phyloP scores from a whole-genome alignment of 2,329 filamentous ascomycete genomes.

The Chaetomium sp. region DNA sequence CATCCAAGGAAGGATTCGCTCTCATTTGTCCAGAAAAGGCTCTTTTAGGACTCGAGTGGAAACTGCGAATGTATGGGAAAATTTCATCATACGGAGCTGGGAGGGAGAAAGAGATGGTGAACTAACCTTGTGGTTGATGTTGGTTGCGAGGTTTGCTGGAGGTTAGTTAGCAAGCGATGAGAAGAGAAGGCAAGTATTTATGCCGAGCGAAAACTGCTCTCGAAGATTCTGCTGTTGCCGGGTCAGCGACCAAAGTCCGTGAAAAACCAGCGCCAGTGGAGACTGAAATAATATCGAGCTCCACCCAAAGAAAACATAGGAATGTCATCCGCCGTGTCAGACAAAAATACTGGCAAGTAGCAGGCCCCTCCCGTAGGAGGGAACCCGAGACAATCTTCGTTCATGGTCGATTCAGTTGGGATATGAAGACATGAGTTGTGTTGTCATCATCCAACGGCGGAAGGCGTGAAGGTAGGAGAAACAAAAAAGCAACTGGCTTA shows the following conservation, averaged over 20 bases:
- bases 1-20: conserved; percentile 74
- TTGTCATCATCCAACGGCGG: conserved; percentile 69
- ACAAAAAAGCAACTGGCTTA: conserved; percentile 27
- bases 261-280: conserved; percentile 18
- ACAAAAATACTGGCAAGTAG: conserved; percentile 92
- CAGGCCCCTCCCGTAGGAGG: conserved; percentile 62
- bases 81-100: conserved; percentile 66
- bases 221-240: conserved; percentile 23
- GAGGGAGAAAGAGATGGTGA: conserved; percentile 15
- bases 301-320: conserved; percentile 20
- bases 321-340: conserved; percentile 49
- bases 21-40: conserved; percentile 70
- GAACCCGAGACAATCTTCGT: conserved; percentile 69
- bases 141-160: conserved; percentile 6
- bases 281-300: conserved; percentile 12
- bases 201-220: conserved; percentile 5
- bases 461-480: background rate
- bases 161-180: conserved; percentile 23
- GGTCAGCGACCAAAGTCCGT: conserved; percentile 26
- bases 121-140: conserved; percentile 40
- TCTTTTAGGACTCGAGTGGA: conserved; percentile 75
- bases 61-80: conserved; percentile 81
- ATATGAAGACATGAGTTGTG: conserved; percentile 76
- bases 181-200: conserved; percentile 16
- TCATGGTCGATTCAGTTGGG: conserved; percentile 87